Conservation (phyloP, 2,329 filamentous ascomycete genomes). For the Myriosclerotinia scirpicola region DNA sequence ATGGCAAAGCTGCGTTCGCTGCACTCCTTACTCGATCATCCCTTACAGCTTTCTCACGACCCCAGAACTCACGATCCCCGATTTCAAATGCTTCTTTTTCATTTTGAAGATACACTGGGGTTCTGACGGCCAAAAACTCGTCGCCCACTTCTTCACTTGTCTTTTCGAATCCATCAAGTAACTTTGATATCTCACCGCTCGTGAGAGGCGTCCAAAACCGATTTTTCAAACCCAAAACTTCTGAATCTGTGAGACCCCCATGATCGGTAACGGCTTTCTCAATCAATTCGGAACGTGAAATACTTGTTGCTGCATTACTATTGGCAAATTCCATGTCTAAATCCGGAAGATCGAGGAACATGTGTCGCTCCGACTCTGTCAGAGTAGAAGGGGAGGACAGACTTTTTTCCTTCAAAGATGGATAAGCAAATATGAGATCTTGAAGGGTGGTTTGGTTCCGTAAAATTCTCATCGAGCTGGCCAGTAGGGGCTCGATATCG, state of each 20-base stretch:
- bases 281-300: constrained; percentile 20
- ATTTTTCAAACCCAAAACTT: constrained; percentile 14
- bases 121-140: no score
- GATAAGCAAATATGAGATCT: constrained; percentile 21
- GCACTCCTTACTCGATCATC: no score
- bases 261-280: constrained; percentile 16
- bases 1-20: no score
- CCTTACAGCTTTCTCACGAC: no score
- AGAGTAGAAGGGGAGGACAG: constrained; percentile 15
- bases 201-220: constrained; percentile 13
- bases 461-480: constrained; percentile 18
- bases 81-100: no score
- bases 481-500: constrained; percentile 7
- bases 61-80: no score
- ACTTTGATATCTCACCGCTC: not conserved
- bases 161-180: not conserved
- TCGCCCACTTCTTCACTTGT: not conserved
- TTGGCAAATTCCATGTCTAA: constrained; percentile 19
- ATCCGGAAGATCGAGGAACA: constrained; percentile 24
- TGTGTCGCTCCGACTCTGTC: constrained; percentile 17
- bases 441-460: constrained; percentile 16
- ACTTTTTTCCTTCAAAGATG: constrained; percentile 23
- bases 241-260: constrained; percentile 14
- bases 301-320: constrained; percentile 18
- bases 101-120: no score